Evolutionary conservation across 1,284 basidiomycete species (phyloP).

Genomic region (Amylostereum chailletii): DNA sequence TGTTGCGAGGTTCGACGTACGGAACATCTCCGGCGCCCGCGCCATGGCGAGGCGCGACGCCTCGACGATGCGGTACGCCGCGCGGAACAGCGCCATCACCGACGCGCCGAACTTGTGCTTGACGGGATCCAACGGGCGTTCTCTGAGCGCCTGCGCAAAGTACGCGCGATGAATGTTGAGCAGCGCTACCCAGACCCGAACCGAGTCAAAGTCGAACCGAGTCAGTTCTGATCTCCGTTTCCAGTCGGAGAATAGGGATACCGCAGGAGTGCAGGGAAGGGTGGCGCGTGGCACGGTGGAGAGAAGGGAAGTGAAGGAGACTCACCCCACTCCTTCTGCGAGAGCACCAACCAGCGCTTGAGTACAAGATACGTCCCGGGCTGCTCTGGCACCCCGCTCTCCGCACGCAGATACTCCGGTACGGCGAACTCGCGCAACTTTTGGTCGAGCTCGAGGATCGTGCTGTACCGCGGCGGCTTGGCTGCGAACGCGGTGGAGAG

Average conservation of each 20-base stretch:
- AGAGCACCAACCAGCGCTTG: conserved; percentile 40
- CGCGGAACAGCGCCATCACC: conserved; percentile 61
- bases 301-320: conserved; percentile 6
- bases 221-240: no score
- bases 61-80: conserved; percentile 55
- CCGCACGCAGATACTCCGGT: conserved; percentile 35
- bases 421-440: conserved; percentile 39
- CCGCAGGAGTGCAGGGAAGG: no score
- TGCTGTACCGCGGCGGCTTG: conserved; percentile 36
- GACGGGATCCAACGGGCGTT: conserved; percentile 45
- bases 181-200: conserved; percentile 32
- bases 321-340: conserved; percentile 51
- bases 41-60: conserved; percentile 34
- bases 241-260: no score
- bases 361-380: conserved; percentile 20
- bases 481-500: conserved; percentile 47
- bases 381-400: conserved; percentile 18
- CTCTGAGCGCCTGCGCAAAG: conserved; percentile 56
- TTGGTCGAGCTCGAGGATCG: conserved; percentile 34
- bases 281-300: background rate
- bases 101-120: conserved; percentile 58
- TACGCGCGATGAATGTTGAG: conserved; percentile 62
- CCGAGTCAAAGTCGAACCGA: background rate
- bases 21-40: conserved; percentile 28
- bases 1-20: conserved; percentile 46